Conservation (phyloP, 257 asterid species). For the Avicennia marina region DNA sequence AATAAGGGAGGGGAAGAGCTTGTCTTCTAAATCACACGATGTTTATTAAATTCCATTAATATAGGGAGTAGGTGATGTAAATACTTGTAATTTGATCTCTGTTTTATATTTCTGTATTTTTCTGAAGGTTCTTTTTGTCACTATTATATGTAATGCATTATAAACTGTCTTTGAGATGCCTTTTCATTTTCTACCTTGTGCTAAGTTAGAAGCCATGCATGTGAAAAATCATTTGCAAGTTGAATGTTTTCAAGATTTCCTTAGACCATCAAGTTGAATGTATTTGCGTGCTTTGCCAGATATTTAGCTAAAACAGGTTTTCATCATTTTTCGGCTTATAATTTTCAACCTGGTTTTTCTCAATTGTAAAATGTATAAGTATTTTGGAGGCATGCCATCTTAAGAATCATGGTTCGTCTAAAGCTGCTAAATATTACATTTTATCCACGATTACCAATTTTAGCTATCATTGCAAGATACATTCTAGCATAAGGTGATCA, state of each 20-base stretch:
- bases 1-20: constrained; percentile 5
- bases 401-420: background rate
- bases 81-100: background rate
- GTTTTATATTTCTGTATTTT: constrained; percentile 2
- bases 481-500: background rate
- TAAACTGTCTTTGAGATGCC: background rate
- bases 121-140: constrained; percentile 10
- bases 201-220: background rate
- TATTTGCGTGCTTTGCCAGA: background rate
- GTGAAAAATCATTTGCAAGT: background rate
- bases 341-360: background rate
- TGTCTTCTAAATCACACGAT: background rate
- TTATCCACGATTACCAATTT: background rate
- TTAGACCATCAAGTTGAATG: too few species aligned
- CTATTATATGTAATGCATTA: constrained; percentile 5
- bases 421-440: background rate
- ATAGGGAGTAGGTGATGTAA: constrained; percentile 15
- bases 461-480: background rate
- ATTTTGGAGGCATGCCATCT: background rate
- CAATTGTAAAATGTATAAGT: background rate
- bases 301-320: background rate
- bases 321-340: background rate
- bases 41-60: background rate
- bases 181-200: background rate
- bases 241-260: too few species aligned